Evolutionary conservation across 129 eudicot species (phyloP).

Genomic region (Solidago caesia): DNA sequence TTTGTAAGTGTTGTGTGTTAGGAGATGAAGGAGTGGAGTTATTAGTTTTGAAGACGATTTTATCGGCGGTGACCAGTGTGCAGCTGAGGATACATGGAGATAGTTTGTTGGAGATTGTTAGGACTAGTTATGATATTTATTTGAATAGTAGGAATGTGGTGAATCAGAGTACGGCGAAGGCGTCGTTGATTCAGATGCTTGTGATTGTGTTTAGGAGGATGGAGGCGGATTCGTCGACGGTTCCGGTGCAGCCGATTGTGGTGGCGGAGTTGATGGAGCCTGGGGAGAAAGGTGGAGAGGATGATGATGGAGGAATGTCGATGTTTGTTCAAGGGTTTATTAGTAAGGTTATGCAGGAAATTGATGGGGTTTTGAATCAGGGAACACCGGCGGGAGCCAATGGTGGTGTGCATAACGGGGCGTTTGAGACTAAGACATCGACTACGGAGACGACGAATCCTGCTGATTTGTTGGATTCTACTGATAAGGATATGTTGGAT

Average conservation of each 20-base stretch:
- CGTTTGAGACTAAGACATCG: slow-evolving; percentile 76
- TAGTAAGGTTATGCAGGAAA: slow-evolving; percentile 84
- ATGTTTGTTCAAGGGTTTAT: slow-evolving; percentile 94
- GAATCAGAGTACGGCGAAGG: slow-evolving; percentile 93
- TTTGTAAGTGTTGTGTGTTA: slow-evolving; percentile 71
- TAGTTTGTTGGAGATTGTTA: slow-evolving; percentile 75
- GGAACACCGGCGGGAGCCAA: slow-evolving; percentile 46
- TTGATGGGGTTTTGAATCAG: slow-evolving; percentile 82
- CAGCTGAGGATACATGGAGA: slow-evolving; percentile 81
- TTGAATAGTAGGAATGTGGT: slow-evolving; percentile 83
- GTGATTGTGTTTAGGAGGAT: slow-evolving; percentile 95
- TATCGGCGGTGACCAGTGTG: slow-evolving; percentile 80
- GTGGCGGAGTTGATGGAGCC: slow-evolving; percentile 96
- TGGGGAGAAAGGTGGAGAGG: slow-evolving; percentile 50
- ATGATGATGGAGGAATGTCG: slow-evolving; percentile 63
- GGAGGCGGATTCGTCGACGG: slow-evolving; percentile 95
- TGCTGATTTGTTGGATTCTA: slow-evolving; percentile 94
- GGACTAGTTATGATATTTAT: slow-evolving; percentile 85
- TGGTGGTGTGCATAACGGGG: slow-evolving; percentile 80
- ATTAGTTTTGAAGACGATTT: slow-evolving; percentile 64
- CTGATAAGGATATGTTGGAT: slow-evolving; percentile 98
- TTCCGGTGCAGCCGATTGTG: slow-evolving; percentile 86
- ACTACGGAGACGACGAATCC: slow-evolving; percentile 88
- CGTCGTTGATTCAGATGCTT: slow-evolving; percentile 91
- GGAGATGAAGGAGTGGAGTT: slow-evolving; percentile 70